phyloP scores from a whole-genome alignment of 192 early-diverging fungal genomes.

The Piromyces sp. region DNA sequence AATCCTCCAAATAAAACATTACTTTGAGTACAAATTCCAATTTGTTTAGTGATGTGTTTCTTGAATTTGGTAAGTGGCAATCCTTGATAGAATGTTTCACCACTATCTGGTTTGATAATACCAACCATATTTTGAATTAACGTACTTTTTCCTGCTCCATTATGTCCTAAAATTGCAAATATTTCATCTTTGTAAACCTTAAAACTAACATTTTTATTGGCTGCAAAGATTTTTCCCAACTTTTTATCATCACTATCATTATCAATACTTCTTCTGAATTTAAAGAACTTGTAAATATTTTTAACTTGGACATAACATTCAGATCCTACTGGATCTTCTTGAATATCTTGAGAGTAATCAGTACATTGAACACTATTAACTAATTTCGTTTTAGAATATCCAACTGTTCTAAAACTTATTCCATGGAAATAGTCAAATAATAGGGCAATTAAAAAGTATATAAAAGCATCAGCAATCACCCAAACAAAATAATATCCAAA shows the following conservation, averaged over 20 bases:
- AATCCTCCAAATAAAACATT: background rate
- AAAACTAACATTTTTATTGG: background rate
- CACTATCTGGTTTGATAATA: background rate
- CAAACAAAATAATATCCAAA: no score
- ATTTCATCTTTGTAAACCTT: background rate
- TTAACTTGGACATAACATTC: background rate
- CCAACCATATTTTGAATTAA: background rate
- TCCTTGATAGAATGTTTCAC: background rate
- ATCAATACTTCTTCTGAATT: background rate
- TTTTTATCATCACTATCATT: background rate
- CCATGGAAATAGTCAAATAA: no score
- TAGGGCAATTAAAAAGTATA: no score
- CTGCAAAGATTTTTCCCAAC: background rate
- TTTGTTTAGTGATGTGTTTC: background rate
- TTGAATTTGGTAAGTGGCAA: background rate
- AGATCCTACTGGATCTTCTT: background rate
- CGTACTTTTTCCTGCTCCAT: background rate
- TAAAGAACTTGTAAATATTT: background rate
- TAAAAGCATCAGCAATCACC: no score
- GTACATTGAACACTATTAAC: no score
- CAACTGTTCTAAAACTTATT: no score
- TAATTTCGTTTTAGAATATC: no score
- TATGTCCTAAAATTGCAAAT: background rate
- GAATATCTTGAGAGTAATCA: no score
- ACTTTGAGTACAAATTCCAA: background rate